Conservation (phyloP, 306 rosid genomes). For the Hippophae rhamnoides region DNA sequence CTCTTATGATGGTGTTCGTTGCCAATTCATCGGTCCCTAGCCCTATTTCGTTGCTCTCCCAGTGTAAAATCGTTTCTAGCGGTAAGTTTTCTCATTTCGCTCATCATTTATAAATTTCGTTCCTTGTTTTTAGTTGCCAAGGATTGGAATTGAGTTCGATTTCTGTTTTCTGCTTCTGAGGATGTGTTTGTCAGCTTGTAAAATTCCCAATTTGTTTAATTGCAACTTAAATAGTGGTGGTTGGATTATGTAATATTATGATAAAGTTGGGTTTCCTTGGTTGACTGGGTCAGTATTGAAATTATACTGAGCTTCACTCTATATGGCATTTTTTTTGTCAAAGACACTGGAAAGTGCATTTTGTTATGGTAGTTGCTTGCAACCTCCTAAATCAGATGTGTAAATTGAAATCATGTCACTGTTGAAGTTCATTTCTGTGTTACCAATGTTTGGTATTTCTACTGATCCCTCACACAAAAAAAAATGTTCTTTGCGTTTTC, state of each 20-base stretch:
- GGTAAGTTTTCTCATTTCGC: slow-evolving; percentile 27
- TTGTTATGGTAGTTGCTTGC: neutral
- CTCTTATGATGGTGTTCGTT: slow-evolving; percentile 29
- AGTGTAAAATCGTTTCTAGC: slow-evolving; percentile 82
- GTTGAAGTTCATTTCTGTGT: too few species aligned
- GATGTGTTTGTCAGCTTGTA: neutral
- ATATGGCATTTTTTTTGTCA: neutral
- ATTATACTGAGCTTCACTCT: neutral
- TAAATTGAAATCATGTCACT: too few species aligned
- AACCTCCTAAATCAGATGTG: neutral
- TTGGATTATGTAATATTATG: neutral
- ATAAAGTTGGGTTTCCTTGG: neutral
- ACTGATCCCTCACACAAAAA: too few species aligned
- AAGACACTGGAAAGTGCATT: neutral
- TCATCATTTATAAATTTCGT: neutral
- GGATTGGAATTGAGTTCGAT: neutral
- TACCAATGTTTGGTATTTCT: too few species aligned
- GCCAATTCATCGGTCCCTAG: slow-evolving; percentile 44
- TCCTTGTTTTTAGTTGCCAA: neutral
- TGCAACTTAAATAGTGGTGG: neutral
- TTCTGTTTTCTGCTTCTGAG: slow-evolving; percentile 1
- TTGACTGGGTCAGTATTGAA: neutral
- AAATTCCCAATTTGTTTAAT: neutral
- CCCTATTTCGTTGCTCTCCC: slow-evolving; percentile 62
- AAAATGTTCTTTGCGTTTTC: too few species aligned